Percentiles rank a stretch among this genome's conserved stretches.
These are phyloP conservation scores for Backusella morwellensis DNA, from an alignment of 192 early-diverging fungal genomes.

Conservation along the genomic window DNA sequence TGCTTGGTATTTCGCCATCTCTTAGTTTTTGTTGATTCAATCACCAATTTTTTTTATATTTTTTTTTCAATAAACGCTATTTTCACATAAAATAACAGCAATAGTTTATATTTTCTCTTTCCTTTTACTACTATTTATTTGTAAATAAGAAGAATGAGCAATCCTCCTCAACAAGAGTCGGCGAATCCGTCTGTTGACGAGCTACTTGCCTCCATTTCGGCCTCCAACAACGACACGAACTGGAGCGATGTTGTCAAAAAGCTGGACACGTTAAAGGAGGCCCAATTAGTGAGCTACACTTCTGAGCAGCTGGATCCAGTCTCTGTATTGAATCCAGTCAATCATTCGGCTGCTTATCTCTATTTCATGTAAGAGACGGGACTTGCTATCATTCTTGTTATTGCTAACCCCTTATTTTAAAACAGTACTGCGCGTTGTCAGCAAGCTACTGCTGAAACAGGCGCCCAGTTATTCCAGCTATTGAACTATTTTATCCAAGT, in stretches of 20 bases:
- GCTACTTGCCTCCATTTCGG: background rate
- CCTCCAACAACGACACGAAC: background rate
- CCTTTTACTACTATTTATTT: background rate
- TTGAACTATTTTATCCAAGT: slow-evolving; percentile 41
- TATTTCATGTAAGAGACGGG: slow-evolving; percentile 47
- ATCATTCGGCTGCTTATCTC: slow-evolving; percentile 44
- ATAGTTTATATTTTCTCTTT: background rate
- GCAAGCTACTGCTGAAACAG: slow-evolving; percentile 34
- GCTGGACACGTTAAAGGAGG: background rate
- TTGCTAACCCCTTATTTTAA: background rate
- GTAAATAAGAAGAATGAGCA: background rate
- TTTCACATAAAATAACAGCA: background rate
- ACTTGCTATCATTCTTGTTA: background rate
- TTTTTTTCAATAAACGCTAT: too few species aligned
- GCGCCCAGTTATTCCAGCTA: slow-evolving; percentile 35
- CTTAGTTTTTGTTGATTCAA: too few species aligned
- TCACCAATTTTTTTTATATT: too few species aligned
- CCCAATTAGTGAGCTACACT: slow-evolving; percentile 9
- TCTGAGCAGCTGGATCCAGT: slow-evolving; percentile 38
- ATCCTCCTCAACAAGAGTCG: background rate
- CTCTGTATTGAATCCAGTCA: slow-evolving; percentile 35
- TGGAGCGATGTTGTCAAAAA: background rate
- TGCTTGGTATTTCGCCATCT: too few species aligned
- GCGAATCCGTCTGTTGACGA: background rate
- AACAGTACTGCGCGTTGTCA: slow-evolving; percentile 37